Evolutionary conservation across 2,329 filamentous ascomycete genomes (phyloP), one percentile per base, ranked within the genome.

Genomic region (Annulohypoxylon truncatum): DNA sequence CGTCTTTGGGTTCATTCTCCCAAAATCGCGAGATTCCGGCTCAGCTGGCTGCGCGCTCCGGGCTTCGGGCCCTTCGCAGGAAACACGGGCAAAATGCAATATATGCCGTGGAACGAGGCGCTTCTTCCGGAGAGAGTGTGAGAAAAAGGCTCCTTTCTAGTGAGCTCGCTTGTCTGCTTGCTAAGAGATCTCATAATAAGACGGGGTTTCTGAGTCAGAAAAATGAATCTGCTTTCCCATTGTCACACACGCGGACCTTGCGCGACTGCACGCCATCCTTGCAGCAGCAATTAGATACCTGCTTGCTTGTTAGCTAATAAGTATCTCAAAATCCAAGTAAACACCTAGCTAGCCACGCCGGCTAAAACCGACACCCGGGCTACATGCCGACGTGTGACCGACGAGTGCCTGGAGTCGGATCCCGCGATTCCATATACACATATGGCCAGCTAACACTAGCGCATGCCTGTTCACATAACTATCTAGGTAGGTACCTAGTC

Each of bases 311-410:
- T 38, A 52, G 20, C 48, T 22, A 26, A 46, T 46, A 13, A 12
- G 20, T 46, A 22, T 22, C 12, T 3, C 0, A 38, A 1, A 15
- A 15, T 4, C 3, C 4, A 29, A 5, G 9, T 29, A 29, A 13
- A 48, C 26, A 47, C 22, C 33, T 29, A 22, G 35, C 52, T 12
- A 54, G 35, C 35, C 35, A 54, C 35, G 31, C 67, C 72, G 72
- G 72, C 70, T 74, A 73, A 74, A 74, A 59, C 52, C 18, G 38
- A 20, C 40, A 29, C 57, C 60, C 51, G 58, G 61, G 63, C 46
- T 57, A 10, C 24, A 26, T 61, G 57, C 63, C 67, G 64, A 67
- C 61, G 62, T 69, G 61, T 66, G 66, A 56, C 64, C 70, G 66
- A 68, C 28, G 54, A 59, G 40, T 15, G 56, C 29, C 55, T 57